phyloP scores from a whole-genome alignment of 2,329 filamentous ascomycete species.

The Ophiostoma novo-ulmi region DNA sequence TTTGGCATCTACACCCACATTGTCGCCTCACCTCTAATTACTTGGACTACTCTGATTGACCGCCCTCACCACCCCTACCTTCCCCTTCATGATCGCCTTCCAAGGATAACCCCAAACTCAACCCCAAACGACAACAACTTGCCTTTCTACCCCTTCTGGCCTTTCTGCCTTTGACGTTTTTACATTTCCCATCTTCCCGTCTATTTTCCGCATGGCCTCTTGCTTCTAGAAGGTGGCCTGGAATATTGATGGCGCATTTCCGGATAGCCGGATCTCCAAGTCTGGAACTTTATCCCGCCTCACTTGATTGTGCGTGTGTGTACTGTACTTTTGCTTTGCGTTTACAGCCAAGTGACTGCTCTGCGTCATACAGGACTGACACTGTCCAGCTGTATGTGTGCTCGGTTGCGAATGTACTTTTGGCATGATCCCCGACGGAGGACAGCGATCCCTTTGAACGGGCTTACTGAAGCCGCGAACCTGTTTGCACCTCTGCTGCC shows the following conservation, averaged over 20 bases:
- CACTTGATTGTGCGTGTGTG: not conserved
- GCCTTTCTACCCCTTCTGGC: not conserved
- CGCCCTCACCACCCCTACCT: not conserved
- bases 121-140: not conserved
- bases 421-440: not conserved
- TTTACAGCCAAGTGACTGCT: not conserved
- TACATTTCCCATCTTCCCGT: not conserved
- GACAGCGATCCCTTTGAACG: not conserved
- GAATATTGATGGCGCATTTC: not conserved
- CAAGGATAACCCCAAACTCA: not conserved
- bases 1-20: not conserved
- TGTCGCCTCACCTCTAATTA: too few relatives aligned
- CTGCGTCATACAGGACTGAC: constrained; percentile 4
- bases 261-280: not conserved
- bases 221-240: not conserved
- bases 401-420: not conserved
- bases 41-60: not conserved
- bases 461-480: not conserved
- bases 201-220: not conserved
- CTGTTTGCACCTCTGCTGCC: not conserved
- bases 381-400: not conserved
- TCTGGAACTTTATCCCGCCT: not conserved
- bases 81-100: not conserved
- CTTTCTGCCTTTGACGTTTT: not conserved
- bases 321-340: not conserved